Conservation (phyloP, 2,329 filamentous ascomycete species). For the Epichloe glyceriae region DNA sequence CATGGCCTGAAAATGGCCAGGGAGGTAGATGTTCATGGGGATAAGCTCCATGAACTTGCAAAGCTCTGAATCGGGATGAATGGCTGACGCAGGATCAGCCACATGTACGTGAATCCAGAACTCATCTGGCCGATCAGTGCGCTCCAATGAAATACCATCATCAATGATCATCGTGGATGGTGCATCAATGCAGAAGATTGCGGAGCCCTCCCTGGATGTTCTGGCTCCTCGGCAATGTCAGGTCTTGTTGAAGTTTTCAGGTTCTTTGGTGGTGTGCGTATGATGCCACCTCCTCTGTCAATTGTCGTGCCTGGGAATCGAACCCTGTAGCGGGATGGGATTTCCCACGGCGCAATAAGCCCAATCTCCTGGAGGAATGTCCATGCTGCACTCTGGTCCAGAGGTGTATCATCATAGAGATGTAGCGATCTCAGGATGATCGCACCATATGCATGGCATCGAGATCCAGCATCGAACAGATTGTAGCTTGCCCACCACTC, state of each 20-base stretch:
- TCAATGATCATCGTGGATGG: slow-evolving; percentile 58
- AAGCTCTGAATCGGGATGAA: slow-evolving; percentile 44
- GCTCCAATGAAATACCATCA: slow-evolving; percentile 63
- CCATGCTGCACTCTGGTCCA: slow-evolving; percentile 36
- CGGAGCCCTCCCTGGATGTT: slow-evolving; percentile 42
- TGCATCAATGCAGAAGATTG: slow-evolving; percentile 62
- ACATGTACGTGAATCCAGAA: slow-evolving; percentile 70
- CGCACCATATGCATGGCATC: slow-evolving; percentile 48
- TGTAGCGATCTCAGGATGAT: slow-evolving; percentile 48
- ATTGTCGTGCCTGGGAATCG: slow-evolving; percentile 38
- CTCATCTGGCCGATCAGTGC: slow-evolving; percentile 35
- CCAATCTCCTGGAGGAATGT: slow-evolving; percentile 67
- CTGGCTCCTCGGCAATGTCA: slow-evolving; percentile 39
- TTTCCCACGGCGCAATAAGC: slow-evolving; percentile 57
- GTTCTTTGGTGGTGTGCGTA: slow-evolving; percentile 19
- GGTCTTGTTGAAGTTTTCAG: slow-evolving; percentile 22
- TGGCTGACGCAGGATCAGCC: slow-evolving; percentile 63
- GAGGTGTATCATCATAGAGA: slow-evolving; percentile 38
- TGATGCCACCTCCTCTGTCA: slow-evolving; percentile 28
- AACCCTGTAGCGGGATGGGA: slow-evolving; percentile 48
- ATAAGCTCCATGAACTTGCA: slow-evolving; percentile 48
- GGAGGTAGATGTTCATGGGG: slow-evolving; percentile 45
- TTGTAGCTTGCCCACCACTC: slow-evolving; percentile 52
- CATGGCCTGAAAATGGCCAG: slow-evolving; percentile 46
- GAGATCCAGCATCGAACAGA: slow-evolving; percentile 38